Conservation (phyloP, 1,284 basidiomycete species). For the Xerocomus minutiporus region DNA sequence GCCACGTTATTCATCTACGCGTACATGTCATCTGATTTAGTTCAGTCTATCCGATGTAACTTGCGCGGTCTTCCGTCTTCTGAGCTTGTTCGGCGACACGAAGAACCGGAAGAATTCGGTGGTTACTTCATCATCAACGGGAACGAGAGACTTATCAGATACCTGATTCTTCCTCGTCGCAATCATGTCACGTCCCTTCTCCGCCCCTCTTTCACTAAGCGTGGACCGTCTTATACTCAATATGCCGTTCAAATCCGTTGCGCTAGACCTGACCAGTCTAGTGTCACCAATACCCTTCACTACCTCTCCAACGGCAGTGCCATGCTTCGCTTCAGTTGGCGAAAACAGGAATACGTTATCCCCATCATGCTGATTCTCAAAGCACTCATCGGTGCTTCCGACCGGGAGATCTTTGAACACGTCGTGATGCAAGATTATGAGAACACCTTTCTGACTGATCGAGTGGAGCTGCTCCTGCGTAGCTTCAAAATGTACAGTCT, state of each 20-base stretch:
- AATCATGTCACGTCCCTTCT: constrained; percentile 88
- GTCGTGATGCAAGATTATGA: constrained; percentile 96
- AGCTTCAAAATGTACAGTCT: constrained; percentile 93
- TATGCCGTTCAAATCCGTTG: constrained; percentile 96
- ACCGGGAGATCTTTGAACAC: constrained; percentile 98
- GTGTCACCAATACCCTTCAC: constrained; percentile 93
- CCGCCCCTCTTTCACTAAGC: constrained; percentile 84
- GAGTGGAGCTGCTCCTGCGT: constrained; percentile 95
- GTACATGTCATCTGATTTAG: background rate
- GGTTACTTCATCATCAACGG: constrained; percentile 99
- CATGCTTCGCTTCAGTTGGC: constrained; percentile 94
- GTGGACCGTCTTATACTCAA: constrained; percentile 92
- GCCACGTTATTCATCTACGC: constrained; percentile 2
- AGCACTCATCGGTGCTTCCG: constrained; percentile 89
- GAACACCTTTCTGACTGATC: constrained; percentile 97
- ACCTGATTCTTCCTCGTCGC: constrained; percentile 86
- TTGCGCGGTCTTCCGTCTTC: constrained; percentile 80
- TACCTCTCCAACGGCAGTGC: constrained; percentile 96
- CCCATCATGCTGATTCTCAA: constrained; percentile 97
- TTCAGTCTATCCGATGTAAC: constrained; percentile 93
- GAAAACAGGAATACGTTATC: constrained; percentile 98
- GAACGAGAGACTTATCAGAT: constrained; percentile 97
- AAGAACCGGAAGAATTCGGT: constrained; percentile 98
- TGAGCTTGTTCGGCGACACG: constrained; percentile 85
- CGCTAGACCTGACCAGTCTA: constrained; percentile 87